phyloP scores from a whole-genome alignment of 176 grass and related monocot genomes.

The Musa beccarii region DNA sequence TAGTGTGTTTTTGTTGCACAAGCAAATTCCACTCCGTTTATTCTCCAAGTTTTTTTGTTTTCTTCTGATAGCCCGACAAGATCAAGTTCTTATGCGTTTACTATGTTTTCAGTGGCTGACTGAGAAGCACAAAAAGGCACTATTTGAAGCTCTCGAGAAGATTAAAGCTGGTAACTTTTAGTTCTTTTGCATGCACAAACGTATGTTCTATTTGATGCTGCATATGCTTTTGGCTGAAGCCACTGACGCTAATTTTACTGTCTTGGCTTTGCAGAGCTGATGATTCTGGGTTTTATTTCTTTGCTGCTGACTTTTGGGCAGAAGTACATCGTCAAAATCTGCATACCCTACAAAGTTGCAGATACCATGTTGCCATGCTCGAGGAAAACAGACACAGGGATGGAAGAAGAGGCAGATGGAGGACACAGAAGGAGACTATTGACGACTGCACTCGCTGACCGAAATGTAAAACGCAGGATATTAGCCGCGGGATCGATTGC shows the following conservation, averaged over 20 bases:
- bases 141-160: constrained; percentile 6
- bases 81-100: not conserved
- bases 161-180: constrained; percentile 2
- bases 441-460: not conserved
- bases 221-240: not conserved
- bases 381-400: not conserved
- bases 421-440: not conserved
- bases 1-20: no score
- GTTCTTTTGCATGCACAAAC: not conserved
- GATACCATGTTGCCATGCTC: constrained; percentile 84
- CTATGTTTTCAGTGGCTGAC: constrained; percentile 3
- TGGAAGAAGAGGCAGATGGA: not conserved
- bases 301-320: constrained; percentile 78
- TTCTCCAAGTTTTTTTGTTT: no score
- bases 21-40: no score
- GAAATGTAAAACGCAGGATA: constrained; percentile 1
- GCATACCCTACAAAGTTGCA: constrained; percentile 51
- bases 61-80: no score
- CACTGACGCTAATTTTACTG: not conserved
- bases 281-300: constrained; percentile 95
- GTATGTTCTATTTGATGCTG: not conserved
- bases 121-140: constrained; percentile 4
- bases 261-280: constrained; percentile 38
- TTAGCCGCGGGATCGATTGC: constrained; percentile 1
- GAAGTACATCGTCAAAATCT: constrained; percentile 76